A percentile compares a stretch with the other conserved stretches of the same genome.
Evolutionary conservation across 1,284 basidiomycete species (phyloP).

Genomic region (Ganoderma sp.): DNA sequence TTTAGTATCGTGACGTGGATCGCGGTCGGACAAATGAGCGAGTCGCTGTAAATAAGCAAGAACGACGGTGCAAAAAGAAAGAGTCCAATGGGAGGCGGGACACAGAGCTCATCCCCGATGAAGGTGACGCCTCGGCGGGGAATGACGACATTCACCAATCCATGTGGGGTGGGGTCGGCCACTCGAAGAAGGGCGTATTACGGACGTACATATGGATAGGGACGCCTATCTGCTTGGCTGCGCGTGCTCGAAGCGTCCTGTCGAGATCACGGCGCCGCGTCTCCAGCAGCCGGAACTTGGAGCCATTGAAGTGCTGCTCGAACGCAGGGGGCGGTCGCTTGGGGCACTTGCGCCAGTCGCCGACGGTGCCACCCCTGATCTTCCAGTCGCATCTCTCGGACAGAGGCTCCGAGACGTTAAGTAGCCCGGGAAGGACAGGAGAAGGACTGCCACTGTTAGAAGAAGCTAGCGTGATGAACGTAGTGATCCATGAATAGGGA

Average conservation of each 20-base stretch:
- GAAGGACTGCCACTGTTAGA: not conserved
- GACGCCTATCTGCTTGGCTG: not conserved
- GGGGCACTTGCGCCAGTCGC: conserved; percentile 5
- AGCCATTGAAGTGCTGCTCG: not conserved
- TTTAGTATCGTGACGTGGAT: not conserved
- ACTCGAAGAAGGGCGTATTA: not conserved
- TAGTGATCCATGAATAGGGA: not conserved
- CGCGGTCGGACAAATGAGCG: not conserved
- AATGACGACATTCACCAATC: not conserved
- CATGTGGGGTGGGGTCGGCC: not conserved
- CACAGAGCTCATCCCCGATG: not conserved
- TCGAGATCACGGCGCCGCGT: not conserved
- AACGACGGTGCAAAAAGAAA: not conserved
- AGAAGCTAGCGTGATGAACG: not conserved
- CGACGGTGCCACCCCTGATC: not conserved
- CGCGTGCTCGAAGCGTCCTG: not conserved
- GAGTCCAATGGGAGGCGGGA: not conserved
- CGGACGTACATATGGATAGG: not conserved
- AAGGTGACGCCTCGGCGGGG: not conserved
- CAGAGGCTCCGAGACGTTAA: not conserved
- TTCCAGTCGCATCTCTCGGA: not conserved
- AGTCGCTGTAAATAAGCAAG: not conserved
- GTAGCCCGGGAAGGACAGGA: not conserved
- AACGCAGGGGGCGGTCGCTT: not conserved
- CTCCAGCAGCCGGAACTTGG: not conserved